Conservation (phyloP, 2,329 filamentous ascomycete genomes). For the Orbilia quercus region DNA sequence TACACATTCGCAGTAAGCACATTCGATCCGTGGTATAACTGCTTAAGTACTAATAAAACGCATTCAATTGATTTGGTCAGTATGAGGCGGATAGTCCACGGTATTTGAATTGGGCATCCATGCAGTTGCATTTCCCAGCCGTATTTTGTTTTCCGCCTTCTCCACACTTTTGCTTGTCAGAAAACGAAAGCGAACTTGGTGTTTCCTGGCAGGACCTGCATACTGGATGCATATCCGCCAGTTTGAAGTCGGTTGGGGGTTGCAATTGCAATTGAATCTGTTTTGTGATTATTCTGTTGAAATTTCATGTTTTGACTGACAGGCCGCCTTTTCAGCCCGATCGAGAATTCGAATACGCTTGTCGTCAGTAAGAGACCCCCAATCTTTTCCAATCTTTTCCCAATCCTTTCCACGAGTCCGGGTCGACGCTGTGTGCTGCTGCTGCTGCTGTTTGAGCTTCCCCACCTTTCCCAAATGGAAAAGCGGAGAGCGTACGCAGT, state of each 20-base stretch:
- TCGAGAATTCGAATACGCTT: not conserved
- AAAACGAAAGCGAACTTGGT: not conserved
- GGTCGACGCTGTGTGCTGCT: constrained; percentile 2
- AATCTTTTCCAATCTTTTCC: constrained; percentile 4
- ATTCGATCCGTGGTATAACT: too few relatives aligned
- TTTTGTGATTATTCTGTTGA: not conserved
- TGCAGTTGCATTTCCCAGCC: constrained; percentile 14
- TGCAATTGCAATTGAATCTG: not conserved
- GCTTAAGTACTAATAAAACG: not conserved
- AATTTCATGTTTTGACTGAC: not conserved
- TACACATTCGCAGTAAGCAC: too few relatives aligned
- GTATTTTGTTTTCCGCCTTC: constrained; percentile 22
- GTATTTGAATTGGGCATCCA: constrained; percentile 31
- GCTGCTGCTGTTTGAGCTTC: constrained; percentile 18
- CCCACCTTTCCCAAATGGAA: constrained; percentile 51
- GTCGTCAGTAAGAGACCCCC: constrained; percentile 9
- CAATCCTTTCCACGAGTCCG: constrained; percentile 19
- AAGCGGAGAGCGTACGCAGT: constrained; percentile 36
- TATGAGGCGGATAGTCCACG: constrained; percentile 15
- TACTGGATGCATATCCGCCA: constrained; percentile 40
- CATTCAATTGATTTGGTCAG: too few relatives aligned
- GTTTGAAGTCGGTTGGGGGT: constrained; percentile 11
- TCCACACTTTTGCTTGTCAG: constrained; percentile 15
- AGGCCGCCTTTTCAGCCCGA: not conserved
- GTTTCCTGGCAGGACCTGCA: constrained; percentile 44